phyloP scores from a whole-genome alignment of 306 rosid genomes.

The cucumber (Cucumis sativus) region Cucumber_9930_V3 NC_026655.2:3963501-3964000 shows the following conservation, averaged over 20 bases:
- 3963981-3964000: not conserved
- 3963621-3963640: too few species aligned
- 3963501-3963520: too few species aligned
- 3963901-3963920: not conserved
- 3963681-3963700: too few species aligned
- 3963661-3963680: too few species aligned
- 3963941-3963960: not conserved
- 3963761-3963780: not conserved
- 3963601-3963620: too few species aligned
- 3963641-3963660: too few species aligned
- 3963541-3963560: too few species aligned
- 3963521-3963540: too few species aligned
- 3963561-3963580: too few species aligned
- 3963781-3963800: not conserved
- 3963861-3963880: not conserved
- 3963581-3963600: too few species aligned
- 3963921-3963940: not conserved
- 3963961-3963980: not conserved
- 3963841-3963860: conserved; percentile 5
- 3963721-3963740: not conserved
- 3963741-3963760: not conserved
- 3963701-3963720: not conserved
- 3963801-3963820: not conserved
- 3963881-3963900: not conserved
- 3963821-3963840: conserved; percentile 6